These are phyloP conservation scores for Takakia lepidozioides DNA, from an alignment of 225 moss, liverwort and hornwort genomes.

Conservation along the genomic window DNA sequence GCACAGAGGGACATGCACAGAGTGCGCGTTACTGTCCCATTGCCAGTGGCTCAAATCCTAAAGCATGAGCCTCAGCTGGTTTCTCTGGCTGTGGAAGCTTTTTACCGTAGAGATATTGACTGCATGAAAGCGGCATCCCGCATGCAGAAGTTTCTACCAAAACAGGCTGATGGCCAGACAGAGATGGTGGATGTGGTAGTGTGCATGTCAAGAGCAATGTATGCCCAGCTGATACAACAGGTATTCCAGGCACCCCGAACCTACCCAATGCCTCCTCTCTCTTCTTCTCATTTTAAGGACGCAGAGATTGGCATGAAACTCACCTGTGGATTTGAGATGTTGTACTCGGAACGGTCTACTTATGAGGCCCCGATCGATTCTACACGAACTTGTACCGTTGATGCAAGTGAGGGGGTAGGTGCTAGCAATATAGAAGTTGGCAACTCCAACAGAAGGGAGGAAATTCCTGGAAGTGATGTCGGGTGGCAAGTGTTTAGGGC, in stretches of 20 bases:
- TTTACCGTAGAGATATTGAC: constrained; percentile 77
- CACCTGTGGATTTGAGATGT: constrained; percentile 92
- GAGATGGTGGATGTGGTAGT: constrained; percentile 66
- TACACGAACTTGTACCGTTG: neutral
- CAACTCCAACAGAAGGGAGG: constrained; percentile 6
- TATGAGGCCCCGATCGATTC: neutral
- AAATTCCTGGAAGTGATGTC: constrained; percentile 35
- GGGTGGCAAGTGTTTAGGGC: constrained; percentile 68
- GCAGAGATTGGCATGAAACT: constrained; percentile 97
- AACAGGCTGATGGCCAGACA: constrained; percentile 18
- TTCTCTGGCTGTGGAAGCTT: constrained; percentile 73
- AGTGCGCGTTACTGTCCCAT: constrained; percentile 68
- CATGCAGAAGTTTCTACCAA: constrained; percentile 57
- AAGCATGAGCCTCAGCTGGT: constrained; percentile 83
- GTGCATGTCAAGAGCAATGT: constrained; percentile 88
- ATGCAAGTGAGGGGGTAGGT: too few relatives aligned
- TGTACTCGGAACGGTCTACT: constrained; percentile 67
- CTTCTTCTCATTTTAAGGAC: constrained; percentile 53
- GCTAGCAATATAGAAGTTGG: constrained; percentile 13
- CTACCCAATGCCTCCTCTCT: constrained; percentile 61
- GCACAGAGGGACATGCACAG: constrained; percentile 58
- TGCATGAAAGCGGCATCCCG: constrained; percentile 64
- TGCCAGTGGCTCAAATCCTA: constrained; percentile 68
- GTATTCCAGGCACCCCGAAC: constrained; percentile 74
- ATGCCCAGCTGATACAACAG: constrained; percentile 91